phyloP scores from a whole-genome alignment of 768 basidiomycete genomes.

The Cyclocybe aegerita region DNA sequence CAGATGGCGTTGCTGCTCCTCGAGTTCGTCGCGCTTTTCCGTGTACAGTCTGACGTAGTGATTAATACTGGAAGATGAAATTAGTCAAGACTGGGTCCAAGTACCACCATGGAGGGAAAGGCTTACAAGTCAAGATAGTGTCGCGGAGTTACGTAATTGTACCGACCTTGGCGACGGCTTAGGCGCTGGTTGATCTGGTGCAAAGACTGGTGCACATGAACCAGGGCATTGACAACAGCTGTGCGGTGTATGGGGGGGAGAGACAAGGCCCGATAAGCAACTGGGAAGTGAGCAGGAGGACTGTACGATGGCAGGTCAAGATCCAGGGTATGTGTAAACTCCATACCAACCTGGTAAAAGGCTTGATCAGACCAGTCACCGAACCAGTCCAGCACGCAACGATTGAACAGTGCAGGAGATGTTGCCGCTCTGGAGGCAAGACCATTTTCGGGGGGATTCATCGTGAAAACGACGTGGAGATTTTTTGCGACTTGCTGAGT shows the following conservation, averaged over 20 bases:
- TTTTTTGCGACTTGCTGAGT: conserved; percentile 98
- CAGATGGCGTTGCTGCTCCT: conserved; percentile 97
- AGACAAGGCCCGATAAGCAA: conserved; percentile 80
- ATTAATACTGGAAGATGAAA: conserved; percentile 68
- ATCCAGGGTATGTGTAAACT: conserved; percentile 93
- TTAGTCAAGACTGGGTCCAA: conserved; percentile 9
- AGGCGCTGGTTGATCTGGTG: conserved; percentile 88
- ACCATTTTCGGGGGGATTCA: conserved; percentile 97
- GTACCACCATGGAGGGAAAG: conserved; percentile 6
- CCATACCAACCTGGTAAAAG: conserved; percentile 96
- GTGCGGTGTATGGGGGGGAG: conserved; percentile 89
- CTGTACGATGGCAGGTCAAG: conserved; percentile 83
- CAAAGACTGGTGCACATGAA: conserved; percentile 87
- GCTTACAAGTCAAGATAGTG: conserved; percentile 99
- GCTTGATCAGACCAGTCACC: conserved; percentile 99
- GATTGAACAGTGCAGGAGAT: conserved; percentile 97
- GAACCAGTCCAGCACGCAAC: conserved; percentile 99
- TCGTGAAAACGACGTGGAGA: conserved; percentile 97
- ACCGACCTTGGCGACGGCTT: conserved; percentile 90
- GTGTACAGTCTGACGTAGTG: conserved; percentile 95
- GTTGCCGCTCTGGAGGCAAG: conserved; percentile 95
- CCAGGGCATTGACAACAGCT: conserved; percentile 92
- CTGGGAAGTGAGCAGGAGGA: conserved; percentile 82
- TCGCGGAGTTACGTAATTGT: conserved; percentile 95
- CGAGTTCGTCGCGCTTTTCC: conserved; percentile 95